These are phyloP conservation scores for Plasmodium billcollinsi DNA, from an alignment of 169 alveolate genomes.

Conservation along the genomic window DNA sequence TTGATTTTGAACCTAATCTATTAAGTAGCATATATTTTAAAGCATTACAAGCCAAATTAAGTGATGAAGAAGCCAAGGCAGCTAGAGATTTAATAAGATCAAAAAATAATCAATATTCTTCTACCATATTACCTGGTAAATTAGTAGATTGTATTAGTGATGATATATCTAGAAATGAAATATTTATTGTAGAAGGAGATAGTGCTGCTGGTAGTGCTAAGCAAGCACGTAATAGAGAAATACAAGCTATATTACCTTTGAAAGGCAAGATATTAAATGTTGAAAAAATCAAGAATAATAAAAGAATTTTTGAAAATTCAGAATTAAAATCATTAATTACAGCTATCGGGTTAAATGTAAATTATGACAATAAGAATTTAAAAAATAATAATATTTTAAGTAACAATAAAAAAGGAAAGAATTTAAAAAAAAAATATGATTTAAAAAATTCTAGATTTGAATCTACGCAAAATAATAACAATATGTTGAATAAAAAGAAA, in stretches of 20 bases:
- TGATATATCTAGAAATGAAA: constrained; percentile 79
- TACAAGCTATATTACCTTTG: constrained; percentile 89
- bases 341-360: constrained; percentile 76
- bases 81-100: constrained; percentile 86
- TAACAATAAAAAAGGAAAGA: constrained; percentile 22
- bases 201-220: constrained; percentile 91
- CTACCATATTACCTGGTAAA: constrained; percentile 82
- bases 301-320: constrained; percentile 83
- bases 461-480: constrained; percentile 2
- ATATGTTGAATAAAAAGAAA: constrained; percentile 39
- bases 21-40: constrained; percentile 81
- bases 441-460: constrained; percentile 8
- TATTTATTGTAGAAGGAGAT: constrained; percentile 90
- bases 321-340: constrained; percentile 81
- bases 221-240: constrained; percentile 86
- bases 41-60: constrained; percentile 84
- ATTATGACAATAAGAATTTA: constrained; percentile 44
- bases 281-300: constrained; percentile 82
- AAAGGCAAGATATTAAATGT: constrained; percentile 89
- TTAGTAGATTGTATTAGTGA: constrained; percentile 85
- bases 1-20: constrained; percentile 84
- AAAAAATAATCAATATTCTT: constrained; percentile 79
- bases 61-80: constrained; percentile 87
- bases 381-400: constrained; percentile 14
- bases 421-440: constrained; percentile 42